Percentiles rank a stretch among this genome's conserved stretches.
phyloP scores from a whole-genome alignment of 768 basidiomycete genomes.

The Rhodosporidiobolus sp. region DNA sequence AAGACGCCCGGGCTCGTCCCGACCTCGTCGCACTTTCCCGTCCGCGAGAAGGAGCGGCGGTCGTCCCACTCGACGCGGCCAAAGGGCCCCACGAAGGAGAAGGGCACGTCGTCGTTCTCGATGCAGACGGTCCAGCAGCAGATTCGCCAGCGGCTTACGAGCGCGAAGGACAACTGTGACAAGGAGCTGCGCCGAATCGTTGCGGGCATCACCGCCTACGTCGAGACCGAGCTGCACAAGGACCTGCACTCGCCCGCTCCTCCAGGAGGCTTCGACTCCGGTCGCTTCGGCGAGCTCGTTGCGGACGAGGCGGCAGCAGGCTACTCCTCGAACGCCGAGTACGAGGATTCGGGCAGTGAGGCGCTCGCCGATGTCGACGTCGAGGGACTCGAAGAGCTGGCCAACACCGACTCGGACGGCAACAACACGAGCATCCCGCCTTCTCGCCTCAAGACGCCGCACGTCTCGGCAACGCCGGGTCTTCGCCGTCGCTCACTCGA shows the following conservation, averaged over 20 bases:
- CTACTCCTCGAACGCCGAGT: slow-evolving; percentile 17
- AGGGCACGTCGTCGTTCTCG: slow-evolving; percentile 35
- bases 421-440: slow-evolving; percentile 29
- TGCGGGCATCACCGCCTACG: slow-evolving; percentile 87
- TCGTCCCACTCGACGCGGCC: neutral
- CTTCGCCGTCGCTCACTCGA: neutral
- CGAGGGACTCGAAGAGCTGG: slow-evolving; percentile 6
- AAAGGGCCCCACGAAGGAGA: slow-evolving; percentile 9
- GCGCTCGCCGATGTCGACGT: slow-evolving; percentile 24
- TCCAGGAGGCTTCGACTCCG: slow-evolving; percentile 1
- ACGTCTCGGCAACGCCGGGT: neutral
- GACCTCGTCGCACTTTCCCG: slow-evolving; percentile 14
- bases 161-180: slow-evolving; percentile 94
- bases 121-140: slow-evolving; percentile 65
- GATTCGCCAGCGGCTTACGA: slow-evolving; percentile 85
- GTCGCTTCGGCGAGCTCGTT: slow-evolving; percentile 25
- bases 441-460: slow-evolving; percentile 13
- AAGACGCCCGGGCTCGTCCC: slow-evolving; percentile 43
- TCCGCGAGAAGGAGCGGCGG: slow-evolving; percentile 4
- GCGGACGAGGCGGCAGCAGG: slow-evolving; percentile 19
- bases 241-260: slow-evolving; percentile 57
- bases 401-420: slow-evolving; percentile 35
- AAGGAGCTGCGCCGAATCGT: slow-evolving; percentile 91
- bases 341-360: slow-evolving; percentile 38
- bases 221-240: slow-evolving; percentile 82